Base-by-base conservation (phyloP, 2,329 filamentous ascomycete genomes). In the Bertia moriformis region DNA sequence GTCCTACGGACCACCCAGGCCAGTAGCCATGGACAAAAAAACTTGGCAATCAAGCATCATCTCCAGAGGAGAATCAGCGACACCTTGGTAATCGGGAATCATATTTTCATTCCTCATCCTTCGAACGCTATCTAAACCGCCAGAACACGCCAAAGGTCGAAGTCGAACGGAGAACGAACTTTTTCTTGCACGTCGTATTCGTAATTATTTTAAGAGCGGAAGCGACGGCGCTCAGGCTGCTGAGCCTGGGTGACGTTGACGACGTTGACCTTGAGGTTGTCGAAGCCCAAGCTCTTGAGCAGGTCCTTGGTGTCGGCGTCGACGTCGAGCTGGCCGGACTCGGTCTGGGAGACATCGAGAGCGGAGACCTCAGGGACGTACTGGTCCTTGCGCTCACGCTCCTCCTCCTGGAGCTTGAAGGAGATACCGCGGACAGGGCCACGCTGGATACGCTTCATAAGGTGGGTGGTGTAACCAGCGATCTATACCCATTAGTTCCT, bases 361-460 rank as follows among this genome's bases (percentile, higher is more conserved):
- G 91, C 91, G 45, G 93, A 98, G 56, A 98, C 76, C 72, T 98
- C 91, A 60, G 91, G 91, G 51, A 98, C 91, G 74, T 95, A 98
- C 76, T 98, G 91, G 75, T 98, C 91, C 84, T 98, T 98, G 66
- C 91, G 83, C 74, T 98, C 91, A 78, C 91, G 86, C 82, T 98
- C 91, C 76, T 98, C 91, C 75, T 98, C 91, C 73, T 98, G 91
- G 46, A 98, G 85, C 80, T 98, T 98, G 88, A 98, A 98, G 68
- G 93, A 98, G 71, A 98, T 98, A 75, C 91, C 91, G 58, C 91
- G 93, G 68, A 98, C 91, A 51, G 91, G 91, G 51, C 91, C 91
- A 66, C 91, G 87, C 77, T 96, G 91, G 58, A 98, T 98, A 69
- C 91, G 91, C 82, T 96, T 96, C 93, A 98, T 98, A 69, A 93